These are phyloP conservation scores for Fusarium incarnatum DNA, from an alignment of 2,329 filamentous ascomycete genomes.

Conservation along the genomic window DNA sequence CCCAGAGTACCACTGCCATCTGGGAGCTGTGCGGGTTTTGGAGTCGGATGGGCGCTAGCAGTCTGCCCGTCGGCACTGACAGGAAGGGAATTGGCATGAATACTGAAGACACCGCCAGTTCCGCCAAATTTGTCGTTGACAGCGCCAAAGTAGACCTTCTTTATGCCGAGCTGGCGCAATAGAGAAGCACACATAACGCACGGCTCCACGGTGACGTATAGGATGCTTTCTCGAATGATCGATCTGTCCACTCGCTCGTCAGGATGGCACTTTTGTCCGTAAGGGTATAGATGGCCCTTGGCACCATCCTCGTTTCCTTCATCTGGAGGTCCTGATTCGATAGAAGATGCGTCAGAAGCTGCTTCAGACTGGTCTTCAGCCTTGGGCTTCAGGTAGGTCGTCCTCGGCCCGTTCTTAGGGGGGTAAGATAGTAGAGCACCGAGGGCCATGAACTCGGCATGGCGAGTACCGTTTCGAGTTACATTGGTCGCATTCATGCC, in stretches of 20 bases:
- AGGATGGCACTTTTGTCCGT: constrained; percentile 69
- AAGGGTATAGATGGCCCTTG: constrained; percentile 69
- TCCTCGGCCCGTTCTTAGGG: constrained; percentile 45
- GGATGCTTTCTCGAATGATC: constrained; percentile 76
- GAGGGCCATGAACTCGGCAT: constrained; percentile 95
- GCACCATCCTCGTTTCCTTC: constrained; percentile 65
- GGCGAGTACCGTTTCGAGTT: constrained; percentile 89
- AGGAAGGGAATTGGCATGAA: constrained; percentile 74
- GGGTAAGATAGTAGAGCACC: constrained; percentile 63
- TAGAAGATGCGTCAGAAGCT: constrained; percentile 42
- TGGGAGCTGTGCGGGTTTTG: constrained; percentile 52
- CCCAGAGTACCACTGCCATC: constrained; percentile 54
- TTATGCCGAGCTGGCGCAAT: constrained; percentile 86
- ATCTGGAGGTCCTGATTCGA: constrained; percentile 48
- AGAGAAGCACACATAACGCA: constrained; percentile 99
- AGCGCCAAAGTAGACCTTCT: constrained; percentile 93
- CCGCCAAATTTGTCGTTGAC: constrained; percentile 97
- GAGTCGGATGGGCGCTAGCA: constrained; percentile 56
- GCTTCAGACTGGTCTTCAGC: constrained; percentile 40
- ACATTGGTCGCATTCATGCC: constrained; percentile 98
- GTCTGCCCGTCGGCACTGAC: constrained; percentile 52
- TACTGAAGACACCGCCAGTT: constrained; percentile 89
- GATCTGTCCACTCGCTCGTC: constrained; percentile 70
- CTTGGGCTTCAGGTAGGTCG: constrained; percentile 52
- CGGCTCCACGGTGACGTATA: constrained; percentile 98